A percentile compares a stretch with the other conserved stretches of the same genome.
phyloP scores from a whole-genome alignment of 108 stramenopile genomes.

The Hondaea fermentalgiana region DNA sequence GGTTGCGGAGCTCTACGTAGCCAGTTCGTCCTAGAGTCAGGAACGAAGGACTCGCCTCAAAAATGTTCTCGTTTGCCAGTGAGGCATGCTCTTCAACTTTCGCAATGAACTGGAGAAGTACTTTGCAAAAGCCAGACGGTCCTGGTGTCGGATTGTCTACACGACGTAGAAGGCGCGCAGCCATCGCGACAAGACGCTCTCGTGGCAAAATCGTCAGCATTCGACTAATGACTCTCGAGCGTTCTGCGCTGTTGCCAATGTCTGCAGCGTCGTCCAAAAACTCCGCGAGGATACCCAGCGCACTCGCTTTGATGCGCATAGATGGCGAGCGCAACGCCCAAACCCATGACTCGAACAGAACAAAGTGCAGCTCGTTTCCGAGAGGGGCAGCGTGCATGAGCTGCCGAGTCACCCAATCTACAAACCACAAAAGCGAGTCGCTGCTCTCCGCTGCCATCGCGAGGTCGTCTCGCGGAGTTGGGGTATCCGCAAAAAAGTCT shows the following conservation, averaged over 20 bases:
- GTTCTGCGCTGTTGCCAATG: not conserved
- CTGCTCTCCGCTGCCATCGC: not conserved
- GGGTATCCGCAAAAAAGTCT: not conserved
- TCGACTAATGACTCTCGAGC: not conserved
- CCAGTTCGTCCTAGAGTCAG: not conserved
- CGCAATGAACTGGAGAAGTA: not conserved
- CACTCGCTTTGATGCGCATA: not conserved
- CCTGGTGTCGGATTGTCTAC: not conserved
- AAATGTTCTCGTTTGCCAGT: no score
- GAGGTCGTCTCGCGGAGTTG: not conserved
- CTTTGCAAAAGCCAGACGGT: not conserved
- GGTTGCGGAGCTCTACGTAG: not conserved
- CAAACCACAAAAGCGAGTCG: not conserved
- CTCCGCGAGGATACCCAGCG: not conserved
- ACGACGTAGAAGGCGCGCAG: not conserved
- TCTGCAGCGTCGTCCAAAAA: not conserved
- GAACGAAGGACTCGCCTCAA: no score
- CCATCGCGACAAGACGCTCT: not conserved
- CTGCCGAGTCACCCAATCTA: conserved; percentile 1
- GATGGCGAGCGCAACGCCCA: not conserved
- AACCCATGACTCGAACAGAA: not conserved
- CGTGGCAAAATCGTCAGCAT: not conserved
- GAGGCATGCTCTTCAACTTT: not conserved
- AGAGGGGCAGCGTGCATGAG: not conserved
- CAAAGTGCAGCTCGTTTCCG: not conserved